Evolutionary conservation across 345 rosid species (phyloP).

Genomic region (Eucalyptus pauciflora): DNA sequence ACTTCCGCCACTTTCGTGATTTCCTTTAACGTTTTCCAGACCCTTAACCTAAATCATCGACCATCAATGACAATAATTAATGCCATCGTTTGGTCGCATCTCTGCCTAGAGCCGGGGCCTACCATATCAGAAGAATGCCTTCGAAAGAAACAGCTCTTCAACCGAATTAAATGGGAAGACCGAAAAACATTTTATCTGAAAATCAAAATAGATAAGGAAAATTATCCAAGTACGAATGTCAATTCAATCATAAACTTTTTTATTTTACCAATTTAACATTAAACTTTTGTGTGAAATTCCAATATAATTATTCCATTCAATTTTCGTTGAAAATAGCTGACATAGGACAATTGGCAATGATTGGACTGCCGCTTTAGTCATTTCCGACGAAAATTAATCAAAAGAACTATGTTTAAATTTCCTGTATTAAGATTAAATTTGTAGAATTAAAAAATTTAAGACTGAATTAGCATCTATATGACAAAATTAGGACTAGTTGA

Average conservation of each 20-base stretch:
- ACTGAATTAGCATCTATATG: background rate
- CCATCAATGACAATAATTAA: background rate
- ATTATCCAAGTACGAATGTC: rapidly evolving
- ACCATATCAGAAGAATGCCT: background rate
- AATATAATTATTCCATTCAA: rapidly evolving
- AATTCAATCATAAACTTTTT: rapidly evolving
- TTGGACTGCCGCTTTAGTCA: rapidly evolving
- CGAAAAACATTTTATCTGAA: background rate
- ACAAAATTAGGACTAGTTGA: background rate
- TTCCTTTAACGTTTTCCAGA: background rate
- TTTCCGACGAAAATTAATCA: rapidly evolving
- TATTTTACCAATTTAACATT: rapidly evolving
- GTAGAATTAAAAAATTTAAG: background rate
- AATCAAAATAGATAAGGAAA: background rate
- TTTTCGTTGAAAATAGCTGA: rapidly evolving
- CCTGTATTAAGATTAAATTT: rapidly evolving
- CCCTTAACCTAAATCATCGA: background rate
- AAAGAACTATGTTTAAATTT: background rate
- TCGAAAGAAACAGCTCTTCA: background rate
- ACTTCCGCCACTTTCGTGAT: background rate
- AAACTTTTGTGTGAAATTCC: rapidly evolving
- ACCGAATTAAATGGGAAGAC: background rate
- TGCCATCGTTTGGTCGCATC: background rate
- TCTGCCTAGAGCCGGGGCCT: background rate
- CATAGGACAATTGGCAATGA: rapidly evolving